A percentile compares a stretch with the other conserved stretches of the same genome.
phyloP scores from a whole-genome alignment of 2,329 filamentous ascomycete genomes.

The Stylonectria norvegica region DNA sequence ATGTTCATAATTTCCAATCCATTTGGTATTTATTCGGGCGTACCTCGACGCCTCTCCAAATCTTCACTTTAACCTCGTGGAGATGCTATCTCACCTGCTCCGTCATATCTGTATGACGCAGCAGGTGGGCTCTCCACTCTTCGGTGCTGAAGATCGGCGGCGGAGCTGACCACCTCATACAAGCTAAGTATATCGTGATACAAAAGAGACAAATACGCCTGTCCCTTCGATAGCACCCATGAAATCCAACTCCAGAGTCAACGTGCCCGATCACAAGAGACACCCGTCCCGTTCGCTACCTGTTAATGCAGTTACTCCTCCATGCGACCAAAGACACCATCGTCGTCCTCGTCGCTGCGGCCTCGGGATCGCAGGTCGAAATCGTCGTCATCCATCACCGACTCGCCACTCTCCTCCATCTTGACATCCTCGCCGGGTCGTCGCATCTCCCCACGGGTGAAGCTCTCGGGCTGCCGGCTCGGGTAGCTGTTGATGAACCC shows the following conservation, averaged over 20 bases:
- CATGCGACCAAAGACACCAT: conserved; percentile 94
- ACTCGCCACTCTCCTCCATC: conserved; percentile 64
- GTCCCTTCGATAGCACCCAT: conserved; percentile 32
- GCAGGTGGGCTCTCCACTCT: conserved; percentile 53
- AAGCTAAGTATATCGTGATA: conserved; percentile 43
- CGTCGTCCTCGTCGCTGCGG: conserved; percentile 83
- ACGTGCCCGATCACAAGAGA: conserved; percentile 27
- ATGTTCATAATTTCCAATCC: conserved; percentile 29
- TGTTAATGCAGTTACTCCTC: conserved; percentile 63
- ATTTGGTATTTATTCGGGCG: conserved; percentile 41
- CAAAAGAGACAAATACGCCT: conserved; percentile 45
- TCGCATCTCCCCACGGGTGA: conserved; percentile 57
- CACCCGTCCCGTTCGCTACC: conserved; percentile 23
- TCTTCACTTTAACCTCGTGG: conserved; percentile 72
- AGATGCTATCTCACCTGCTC: conserved; percentile 40
- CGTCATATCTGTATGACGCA: conserved; percentile 8
- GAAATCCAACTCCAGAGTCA: conserved; percentile 33
- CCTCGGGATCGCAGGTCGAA: conserved; percentile 59
- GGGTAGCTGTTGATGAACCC: conserved; percentile 64
- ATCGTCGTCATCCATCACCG: conserved; percentile 64
- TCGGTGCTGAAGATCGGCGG: conserved; percentile 64
- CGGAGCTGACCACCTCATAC: conserved; percentile 60
- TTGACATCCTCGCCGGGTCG: conserved; percentile 56
- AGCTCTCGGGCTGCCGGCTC: conserved; percentile 60
- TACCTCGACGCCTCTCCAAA: conserved; percentile 62